Evolutionary conservation across 192 early-diverging fungal genomes (phyloP).

Genomic region (Borealophlyctis nickersoniae): DNA sequence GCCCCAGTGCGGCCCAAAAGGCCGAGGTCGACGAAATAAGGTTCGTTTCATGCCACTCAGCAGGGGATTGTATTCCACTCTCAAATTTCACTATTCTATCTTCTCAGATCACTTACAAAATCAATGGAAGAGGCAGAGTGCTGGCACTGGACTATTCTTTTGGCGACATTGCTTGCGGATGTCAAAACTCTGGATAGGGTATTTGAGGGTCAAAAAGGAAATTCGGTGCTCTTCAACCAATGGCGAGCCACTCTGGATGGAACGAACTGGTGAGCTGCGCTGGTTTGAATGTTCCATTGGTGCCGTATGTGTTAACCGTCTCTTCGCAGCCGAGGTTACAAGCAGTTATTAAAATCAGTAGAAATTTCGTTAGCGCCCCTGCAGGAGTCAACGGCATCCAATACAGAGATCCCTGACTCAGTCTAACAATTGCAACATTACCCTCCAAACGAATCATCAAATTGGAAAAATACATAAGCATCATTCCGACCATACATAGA

Average conservation of each 20-base stretch:
- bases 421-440: too few relatives aligned
- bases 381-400: too few relatives aligned
- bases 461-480: too few relatives aligned
- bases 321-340: conserved; percentile 9
- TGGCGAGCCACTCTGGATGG: conserved; percentile 8
- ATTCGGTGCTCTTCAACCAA: not conserved
- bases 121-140: conserved; percentile 16
- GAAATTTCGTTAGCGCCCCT: too few relatives aligned
- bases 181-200: not conserved
- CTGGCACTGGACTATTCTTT: conserved; percentile 20
- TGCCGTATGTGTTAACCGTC: not conserved
- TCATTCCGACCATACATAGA: too few relatives aligned
- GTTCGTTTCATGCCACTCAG: conserved; percentile 3
- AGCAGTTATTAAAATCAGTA: conserved; percentile 4
- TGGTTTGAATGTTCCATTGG: not conserved
- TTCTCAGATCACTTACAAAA: conserved; percentile 17
- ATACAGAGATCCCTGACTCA: too few relatives aligned
- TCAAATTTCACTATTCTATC: not conserved
- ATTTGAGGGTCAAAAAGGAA: conserved; percentile 1
- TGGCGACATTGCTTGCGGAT: conserved; percentile 28
- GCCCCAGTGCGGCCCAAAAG: not conserved
- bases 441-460: too few relatives aligned
- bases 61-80: not conserved
- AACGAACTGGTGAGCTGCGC: conserved; percentile 11
- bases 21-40: conserved; percentile 17